Conservation (phyloP, 345 rosid species). For the Eucalyptus virginea region DNA sequence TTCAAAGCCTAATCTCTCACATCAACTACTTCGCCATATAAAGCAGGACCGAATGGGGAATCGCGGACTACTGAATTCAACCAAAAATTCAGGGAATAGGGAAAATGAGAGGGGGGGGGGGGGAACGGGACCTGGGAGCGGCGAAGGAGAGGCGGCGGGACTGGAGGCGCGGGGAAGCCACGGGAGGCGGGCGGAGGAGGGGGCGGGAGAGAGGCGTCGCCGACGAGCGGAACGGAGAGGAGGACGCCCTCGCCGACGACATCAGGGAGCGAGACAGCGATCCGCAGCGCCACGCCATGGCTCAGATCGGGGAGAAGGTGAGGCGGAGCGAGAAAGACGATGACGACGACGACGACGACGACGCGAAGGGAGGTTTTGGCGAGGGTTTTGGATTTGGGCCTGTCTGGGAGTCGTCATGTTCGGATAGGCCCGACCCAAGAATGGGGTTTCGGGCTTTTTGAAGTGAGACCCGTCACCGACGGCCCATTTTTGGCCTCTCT, state of each 20-base stretch:
- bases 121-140: slow-evolving; percentile 39
- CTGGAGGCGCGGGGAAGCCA: slow-evolving; percentile 38
- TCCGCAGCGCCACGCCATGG: slow-evolving; percentile 42
- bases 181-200: slow-evolving; percentile 56
- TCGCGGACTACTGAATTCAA: not conserved
- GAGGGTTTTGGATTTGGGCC: not conserved
- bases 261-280: slow-evolving; percentile 36
- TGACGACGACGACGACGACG: not conserved
- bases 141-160: slow-evolving; percentile 54
- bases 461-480: not conserved
- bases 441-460: not conserved
- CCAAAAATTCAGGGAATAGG: not conserved
- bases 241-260: slow-evolving; percentile 31
- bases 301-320: not conserved
- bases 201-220: slow-evolving; percentile 38
- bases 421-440: not conserved
- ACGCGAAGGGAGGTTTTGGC: not conserved
- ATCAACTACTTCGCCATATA: not conserved
- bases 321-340: not conserved
- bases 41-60: not conserved
- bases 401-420: not conserved
- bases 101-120: not conserved
- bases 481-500: not conserved
- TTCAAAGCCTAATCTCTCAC: not conserved
- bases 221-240: slow-evolving; percentile 49